These are phyloP conservation scores for Fusarium nisikadoi DNA, from an alignment of 2,329 filamentous ascomycete species.

Conservation along the genomic window DNA sequence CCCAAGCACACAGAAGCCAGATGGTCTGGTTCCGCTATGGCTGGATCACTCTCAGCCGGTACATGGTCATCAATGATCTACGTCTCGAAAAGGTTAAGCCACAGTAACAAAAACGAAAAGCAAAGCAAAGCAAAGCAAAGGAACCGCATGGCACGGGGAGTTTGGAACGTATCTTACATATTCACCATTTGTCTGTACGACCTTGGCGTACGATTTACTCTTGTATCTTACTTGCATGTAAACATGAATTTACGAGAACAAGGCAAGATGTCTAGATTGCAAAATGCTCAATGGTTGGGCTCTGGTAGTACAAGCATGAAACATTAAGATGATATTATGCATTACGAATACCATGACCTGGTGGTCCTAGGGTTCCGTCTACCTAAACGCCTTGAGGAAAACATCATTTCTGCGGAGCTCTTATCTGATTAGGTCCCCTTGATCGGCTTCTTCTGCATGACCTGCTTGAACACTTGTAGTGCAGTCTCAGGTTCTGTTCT, in stretches of 20 bases:
- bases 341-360: neutral
- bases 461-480: conserved; percentile 43
- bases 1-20: conserved; percentile 88
- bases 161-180: conserved; percentile 17
- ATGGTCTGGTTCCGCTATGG: conserved; percentile 99
- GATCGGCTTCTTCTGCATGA: conserved; percentile 40
- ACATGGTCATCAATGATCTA: conserved; percentile 96
- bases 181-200: conserved; percentile 9
- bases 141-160: conserved; percentile 26
- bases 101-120: conserved; percentile 5
- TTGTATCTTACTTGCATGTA: conserved; percentile 6
- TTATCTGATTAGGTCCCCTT: conserved; percentile 27
- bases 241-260: conserved; percentile 1
- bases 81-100: conserved; percentile 58
- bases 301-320: neutral
- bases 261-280: neutral
- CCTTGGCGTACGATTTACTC: conserved; percentile 10
- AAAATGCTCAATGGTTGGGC: neutral
- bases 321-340: neutral
- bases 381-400: conserved; percentile 1
- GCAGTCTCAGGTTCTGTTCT: conserved; percentile 42
- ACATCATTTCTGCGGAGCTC: neutral
- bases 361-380: neutral
- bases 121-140: neutral
- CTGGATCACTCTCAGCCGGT: conserved; percentile 90